Evolutionary conservation across 805 yeast species (phyloP), one percentile per base, ranked within the genome.

Genomic region (Hanseniaspora pseudoguilliermondii): DNA sequence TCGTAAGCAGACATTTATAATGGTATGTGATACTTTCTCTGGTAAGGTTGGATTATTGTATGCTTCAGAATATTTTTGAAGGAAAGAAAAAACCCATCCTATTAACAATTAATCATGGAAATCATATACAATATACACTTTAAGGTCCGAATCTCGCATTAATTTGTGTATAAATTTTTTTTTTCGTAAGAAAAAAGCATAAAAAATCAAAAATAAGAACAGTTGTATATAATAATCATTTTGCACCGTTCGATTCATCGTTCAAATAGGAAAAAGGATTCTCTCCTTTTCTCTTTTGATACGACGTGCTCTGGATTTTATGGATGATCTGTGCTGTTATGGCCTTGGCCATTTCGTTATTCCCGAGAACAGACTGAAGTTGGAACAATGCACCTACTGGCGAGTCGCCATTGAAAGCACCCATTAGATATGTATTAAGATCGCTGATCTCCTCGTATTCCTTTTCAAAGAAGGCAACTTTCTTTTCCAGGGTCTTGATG

Each of bases 401-500:
- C 6, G 34, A 20, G 34, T 21, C 21, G 18, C 47, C n/a, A 16
- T 40, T 27, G 34, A 18, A 34, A 1, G 42, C 7, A 23, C 35
- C 44, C 23, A 43, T 25, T 34, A 43, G 49, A 25, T 36, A 29
- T 2, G 40, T 32, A 21, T 44, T 49, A 8, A 55, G 23, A 9
- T 59, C 54, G 27, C 81, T 75, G 51, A 89, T 69, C 42, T 79
- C 79, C 23, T 83, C 78, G 68, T 86, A 88, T 59, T 89, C 90
- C 11, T 75, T 68, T 18, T 85, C 75, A 65, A 82, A 87, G 62
- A 78, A 82, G 46, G 80, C 76, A 54, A 88, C 75, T 65, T 89
- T 95, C 48, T 76, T 80, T 66, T 89, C 95, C 79, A 93, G 83
- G 61, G 83, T 84, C 57, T 79, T 82, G 36, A 89, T 78, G 74